Conservation (phyloP, 1,284 basidiomycete species). For the Fomitopsis pinicola region DNA sequence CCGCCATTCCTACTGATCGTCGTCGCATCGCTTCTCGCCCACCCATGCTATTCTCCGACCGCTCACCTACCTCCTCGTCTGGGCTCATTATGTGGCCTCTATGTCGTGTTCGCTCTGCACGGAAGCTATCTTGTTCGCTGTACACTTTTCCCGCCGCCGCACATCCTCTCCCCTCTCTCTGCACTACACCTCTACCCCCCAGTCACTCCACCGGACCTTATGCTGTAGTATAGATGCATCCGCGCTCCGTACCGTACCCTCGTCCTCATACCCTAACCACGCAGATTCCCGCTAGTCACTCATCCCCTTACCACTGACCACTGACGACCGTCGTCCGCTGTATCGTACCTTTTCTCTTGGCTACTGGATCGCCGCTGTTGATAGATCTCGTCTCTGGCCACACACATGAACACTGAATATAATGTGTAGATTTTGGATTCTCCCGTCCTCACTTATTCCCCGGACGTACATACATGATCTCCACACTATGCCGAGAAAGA, state of each 20-base stretch:
- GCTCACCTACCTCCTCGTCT: neutral
- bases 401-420: neutral
- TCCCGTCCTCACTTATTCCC: neutral
- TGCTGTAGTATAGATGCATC: neutral
- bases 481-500: neutral
- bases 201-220: neutral
- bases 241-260: neutral
- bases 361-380: neutral
- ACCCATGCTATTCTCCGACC: neutral
- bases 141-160: neutral
- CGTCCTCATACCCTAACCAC: neutral
- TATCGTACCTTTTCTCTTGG: neutral
- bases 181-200: no score
- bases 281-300: neutral
- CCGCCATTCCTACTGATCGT: no score
- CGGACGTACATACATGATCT: neutral
- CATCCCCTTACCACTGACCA: neutral
- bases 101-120: neutral
- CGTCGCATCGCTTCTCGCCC: neutral
- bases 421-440: neutral
- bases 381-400: neutral
- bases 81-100: neutral
- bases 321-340: neutral
- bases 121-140: slow-evolving; percentile 1
- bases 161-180: neutral